Evolutionary conservation across 768 basidiomycete genomes (phyloP).

Genomic region (Suillus cothurnatus): DNA sequence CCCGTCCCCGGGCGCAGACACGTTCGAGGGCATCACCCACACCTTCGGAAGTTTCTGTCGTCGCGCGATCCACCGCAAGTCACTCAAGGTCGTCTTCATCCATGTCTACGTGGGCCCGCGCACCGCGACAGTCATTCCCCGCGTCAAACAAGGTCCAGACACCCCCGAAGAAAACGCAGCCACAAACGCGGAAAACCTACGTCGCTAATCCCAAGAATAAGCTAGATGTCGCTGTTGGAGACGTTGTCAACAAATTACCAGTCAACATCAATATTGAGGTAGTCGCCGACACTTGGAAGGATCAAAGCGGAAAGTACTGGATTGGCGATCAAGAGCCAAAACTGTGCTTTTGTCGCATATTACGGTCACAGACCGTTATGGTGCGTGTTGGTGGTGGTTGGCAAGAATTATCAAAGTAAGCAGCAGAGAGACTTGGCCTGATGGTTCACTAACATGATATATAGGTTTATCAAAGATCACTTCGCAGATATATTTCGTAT

Average conservation of each 20-base stretch:
- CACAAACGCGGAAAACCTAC: slow-evolving; percentile 63
- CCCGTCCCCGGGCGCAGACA: slow-evolving; percentile 44
- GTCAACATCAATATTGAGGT: slow-evolving; percentile 83
- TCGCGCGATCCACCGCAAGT: slow-evolving; percentile 45
- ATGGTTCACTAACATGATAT: slow-evolving; percentile 14
- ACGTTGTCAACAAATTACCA: slow-evolving; percentile 86
- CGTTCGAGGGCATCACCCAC: slow-evolving; percentile 59
- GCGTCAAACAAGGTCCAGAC: slow-evolving; percentile 45
- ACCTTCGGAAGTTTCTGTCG: slow-evolving; percentile 58
- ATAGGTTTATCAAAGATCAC: slow-evolving; percentile 83
- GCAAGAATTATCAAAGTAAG: slow-evolving; percentile 88
- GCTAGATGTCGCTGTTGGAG: slow-evolving; percentile 90
- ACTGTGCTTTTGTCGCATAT: slow-evolving; percentile 88
- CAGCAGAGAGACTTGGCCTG: slow-evolving; percentile 13
- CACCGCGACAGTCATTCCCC: slow-evolving; percentile 64
- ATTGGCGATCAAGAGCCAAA: slow-evolving; percentile 91
- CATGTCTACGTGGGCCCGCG: slow-evolving; percentile 66
- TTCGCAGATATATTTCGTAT: slow-evolving; percentile 83
- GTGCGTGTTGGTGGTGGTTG: slow-evolving; percentile 96
- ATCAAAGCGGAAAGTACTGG: slow-evolving; percentile 95
- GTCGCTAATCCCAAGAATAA: slow-evolving; percentile 89
- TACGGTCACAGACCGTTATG: slow-evolving; percentile 93
- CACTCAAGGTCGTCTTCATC: slow-evolving; percentile 46
- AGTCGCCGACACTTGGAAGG: slow-evolving; percentile 84
- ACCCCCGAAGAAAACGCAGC: slow-evolving; percentile 44